Conservation (phyloP, 2,329 filamentous ascomycete genomes). For the Nemania sp. region DNA sequence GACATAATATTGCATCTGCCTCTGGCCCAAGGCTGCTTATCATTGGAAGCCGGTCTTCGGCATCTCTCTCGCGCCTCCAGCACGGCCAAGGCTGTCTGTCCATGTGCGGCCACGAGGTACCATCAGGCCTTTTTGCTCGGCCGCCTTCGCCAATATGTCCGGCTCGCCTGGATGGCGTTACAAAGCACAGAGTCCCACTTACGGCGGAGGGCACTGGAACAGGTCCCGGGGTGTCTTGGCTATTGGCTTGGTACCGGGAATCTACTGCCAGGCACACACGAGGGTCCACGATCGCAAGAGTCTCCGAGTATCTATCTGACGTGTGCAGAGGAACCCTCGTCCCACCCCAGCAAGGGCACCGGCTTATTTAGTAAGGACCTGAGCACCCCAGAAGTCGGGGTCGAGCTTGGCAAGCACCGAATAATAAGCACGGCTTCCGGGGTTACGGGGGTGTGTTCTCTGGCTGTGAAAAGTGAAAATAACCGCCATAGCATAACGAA, state of each 20-base stretch:
- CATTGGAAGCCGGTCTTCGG: conserved; percentile 27
- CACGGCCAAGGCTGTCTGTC: conserved; percentile 16
- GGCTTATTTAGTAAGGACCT: conserved; percentile 15
- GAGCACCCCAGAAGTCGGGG: conserved; percentile 18
- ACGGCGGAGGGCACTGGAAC: conserved; percentile 13
- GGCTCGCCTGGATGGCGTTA: conserved; percentile 19
- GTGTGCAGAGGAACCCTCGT: conserved; percentile 19
- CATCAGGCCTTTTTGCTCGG: conserved; percentile 19
- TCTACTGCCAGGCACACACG: conserved; percentile 7
- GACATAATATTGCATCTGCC: conserved; percentile 21
- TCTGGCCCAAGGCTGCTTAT: conserved; percentile 17
- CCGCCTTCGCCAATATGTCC: conserved; percentile 16
- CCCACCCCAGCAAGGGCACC: conserved; percentile 21
- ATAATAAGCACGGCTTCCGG: conserved; percentile 8
- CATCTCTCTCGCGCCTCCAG: conserved; percentile 21
- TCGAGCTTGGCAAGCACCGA: conserved; percentile 21
- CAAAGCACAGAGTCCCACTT: conserved; percentile 19
- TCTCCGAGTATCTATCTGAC: conserved; percentile 24
- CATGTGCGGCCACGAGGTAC: conserved; percentile 17
- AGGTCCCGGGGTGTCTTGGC: neutral
- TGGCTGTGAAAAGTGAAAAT: conserved; percentile 9
- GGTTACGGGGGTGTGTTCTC: neutral
- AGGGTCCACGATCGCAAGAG: conserved; percentile 1
- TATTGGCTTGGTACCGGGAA: conserved; percentile 14
- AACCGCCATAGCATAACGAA: neutral